Evolutionary conservation across 345 rosid species (phyloP).

Genomic region (Boechera divaricarpa): DNA sequence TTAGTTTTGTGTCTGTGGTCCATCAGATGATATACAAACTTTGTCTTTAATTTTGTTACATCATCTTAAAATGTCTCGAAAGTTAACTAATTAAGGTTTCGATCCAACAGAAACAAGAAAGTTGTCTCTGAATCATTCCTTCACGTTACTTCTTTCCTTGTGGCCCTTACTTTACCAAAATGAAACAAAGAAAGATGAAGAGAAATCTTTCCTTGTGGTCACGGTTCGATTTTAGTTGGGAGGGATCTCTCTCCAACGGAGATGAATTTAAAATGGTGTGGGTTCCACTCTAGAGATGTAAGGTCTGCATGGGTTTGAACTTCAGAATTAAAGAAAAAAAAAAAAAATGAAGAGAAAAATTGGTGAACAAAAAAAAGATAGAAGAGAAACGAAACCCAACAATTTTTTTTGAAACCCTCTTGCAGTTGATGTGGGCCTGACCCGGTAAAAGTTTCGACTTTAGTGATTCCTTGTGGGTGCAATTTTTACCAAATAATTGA

Average conservation of each 20-base stretch:
- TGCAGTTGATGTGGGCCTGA: conserved; percentile 26
- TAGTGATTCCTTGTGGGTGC: neutral
- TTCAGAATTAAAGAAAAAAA: no score
- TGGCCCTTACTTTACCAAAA: conserved; percentile 35
- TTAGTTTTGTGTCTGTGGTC: conserved; percentile 47
- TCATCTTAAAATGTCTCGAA: conserved; percentile 34
- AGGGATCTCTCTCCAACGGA: no score
- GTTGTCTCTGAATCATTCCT: conserved; percentile 32
- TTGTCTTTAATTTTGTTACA: conserved; percentile 38
- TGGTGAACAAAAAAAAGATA: neutral
- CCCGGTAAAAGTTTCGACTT: neutral
- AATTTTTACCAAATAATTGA: neutral
- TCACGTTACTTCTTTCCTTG: conserved; percentile 21
- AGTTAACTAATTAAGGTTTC: conserved; percentile 39
- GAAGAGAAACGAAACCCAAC: neutral
- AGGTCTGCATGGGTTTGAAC: no score
- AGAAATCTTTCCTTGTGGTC: no score
- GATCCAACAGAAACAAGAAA: conserved; percentile 31
- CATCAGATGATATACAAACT: conserved; percentile 31
- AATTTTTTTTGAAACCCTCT: neutral
- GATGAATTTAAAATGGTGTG: no score
- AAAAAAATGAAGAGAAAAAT: no score
- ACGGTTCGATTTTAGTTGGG: no score
- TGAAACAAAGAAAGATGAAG: neutral
- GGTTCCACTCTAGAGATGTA: no score